Conservation (phyloP, 2,329 filamentous ascomycete genomes). For the Grosmannia penicillata region DNA sequence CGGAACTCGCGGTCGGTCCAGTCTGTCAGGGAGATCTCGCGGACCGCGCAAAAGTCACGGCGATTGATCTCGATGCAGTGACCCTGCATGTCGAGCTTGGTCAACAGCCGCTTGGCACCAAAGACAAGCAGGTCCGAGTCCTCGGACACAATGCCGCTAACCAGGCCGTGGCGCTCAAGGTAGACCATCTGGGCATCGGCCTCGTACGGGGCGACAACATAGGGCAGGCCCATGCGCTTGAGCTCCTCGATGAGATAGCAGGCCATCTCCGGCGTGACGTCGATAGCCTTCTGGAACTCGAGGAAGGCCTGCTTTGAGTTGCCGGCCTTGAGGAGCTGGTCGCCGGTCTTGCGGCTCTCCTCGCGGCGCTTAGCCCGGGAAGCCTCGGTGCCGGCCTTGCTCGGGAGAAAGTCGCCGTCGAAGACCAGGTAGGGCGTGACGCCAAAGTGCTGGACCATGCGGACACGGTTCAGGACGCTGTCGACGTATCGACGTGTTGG, state of each 20-base stretch:
- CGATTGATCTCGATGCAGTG: conserved; percentile 87
- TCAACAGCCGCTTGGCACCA: conserved; percentile 76
- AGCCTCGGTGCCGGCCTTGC: conserved; percentile 77
- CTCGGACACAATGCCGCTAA: conserved; percentile 83
- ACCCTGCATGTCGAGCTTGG: conserved; percentile 88
- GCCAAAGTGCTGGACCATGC: conserved; percentile 87
- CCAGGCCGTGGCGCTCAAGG: conserved; percentile 69
- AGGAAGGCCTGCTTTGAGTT: conserved; percentile 66
- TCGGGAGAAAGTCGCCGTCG: conserved; percentile 87
- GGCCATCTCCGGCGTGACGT: conserved; percentile 94
- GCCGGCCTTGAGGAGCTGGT: conserved; percentile 70
- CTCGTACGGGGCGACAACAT: conserved; percentile 92
- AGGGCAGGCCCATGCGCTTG: conserved; percentile 64
- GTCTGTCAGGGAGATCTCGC: conserved; percentile 75
- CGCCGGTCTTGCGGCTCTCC: conserved; percentile 58
- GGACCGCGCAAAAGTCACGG: conserved; percentile 73
- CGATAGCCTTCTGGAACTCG: conserved; percentile 88
- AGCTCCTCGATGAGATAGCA: conserved; percentile 80
- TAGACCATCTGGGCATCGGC: conserved; percentile 96
- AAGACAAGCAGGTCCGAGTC: conserved; percentile 95
- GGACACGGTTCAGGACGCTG: conserved; percentile 77
- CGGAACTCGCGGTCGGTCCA: conserved; percentile 90
- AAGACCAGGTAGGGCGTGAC: conserved; percentile 93
- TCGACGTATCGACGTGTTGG: conserved; percentile 84
- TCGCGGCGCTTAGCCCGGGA: conserved; percentile 62